Conservation (phyloP, 2,329 filamentous ascomycete species). For the Diplodia intermedia region DNA sequence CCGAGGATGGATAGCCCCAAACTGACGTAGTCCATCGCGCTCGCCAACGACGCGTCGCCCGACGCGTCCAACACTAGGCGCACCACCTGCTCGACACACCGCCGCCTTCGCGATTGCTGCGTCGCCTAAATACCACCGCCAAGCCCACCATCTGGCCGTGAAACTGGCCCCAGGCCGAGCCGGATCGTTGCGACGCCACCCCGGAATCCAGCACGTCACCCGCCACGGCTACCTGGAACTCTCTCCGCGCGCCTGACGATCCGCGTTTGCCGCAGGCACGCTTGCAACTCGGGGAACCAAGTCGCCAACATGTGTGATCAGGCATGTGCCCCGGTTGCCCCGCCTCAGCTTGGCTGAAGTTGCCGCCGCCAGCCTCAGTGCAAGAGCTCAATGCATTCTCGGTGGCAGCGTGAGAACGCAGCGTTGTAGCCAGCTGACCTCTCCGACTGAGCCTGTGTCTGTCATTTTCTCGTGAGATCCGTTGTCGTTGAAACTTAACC, state of each 20-base stretch:
- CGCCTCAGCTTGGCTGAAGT: background rate
- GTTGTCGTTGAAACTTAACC: background rate
- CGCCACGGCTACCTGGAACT: background rate
- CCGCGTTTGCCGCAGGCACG: conserved; percentile 10
- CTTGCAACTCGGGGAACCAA: background rate
- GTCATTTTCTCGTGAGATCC: background rate
- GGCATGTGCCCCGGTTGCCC: background rate
- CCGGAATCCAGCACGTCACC: conserved; percentile 2
- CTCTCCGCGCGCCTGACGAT: background rate
- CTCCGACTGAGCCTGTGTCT: background rate
- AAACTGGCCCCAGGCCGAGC: background rate
- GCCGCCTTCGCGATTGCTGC: background rate
- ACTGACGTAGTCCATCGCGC: too few relatives aligned
- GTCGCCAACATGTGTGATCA: background rate
- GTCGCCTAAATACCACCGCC: background rate
- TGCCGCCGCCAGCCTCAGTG: background rate
- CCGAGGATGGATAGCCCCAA: too few relatives aligned
- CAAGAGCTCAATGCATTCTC: background rate
- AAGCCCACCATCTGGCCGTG: background rate
- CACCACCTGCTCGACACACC: background rate
- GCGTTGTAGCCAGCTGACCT: background rate
- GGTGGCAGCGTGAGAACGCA: background rate
- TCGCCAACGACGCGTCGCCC: background rate
- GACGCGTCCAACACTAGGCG: background rate
- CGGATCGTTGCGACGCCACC: background rate